Conservation (phyloP, 2,329 filamentous ascomycete species). For the Ophiostoma piceae region DNA sequence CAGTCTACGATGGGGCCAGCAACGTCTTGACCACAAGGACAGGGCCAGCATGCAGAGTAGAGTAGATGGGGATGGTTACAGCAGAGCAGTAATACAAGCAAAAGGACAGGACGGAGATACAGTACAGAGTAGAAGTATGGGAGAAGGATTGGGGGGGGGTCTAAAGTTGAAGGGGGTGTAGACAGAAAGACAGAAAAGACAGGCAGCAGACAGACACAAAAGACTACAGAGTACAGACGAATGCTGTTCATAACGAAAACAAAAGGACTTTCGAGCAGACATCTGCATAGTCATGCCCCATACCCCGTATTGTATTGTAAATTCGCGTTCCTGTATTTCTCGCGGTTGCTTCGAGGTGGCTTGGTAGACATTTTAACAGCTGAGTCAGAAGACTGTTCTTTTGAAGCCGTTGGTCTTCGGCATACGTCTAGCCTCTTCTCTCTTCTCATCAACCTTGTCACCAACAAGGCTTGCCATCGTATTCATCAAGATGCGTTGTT, state of each 20-base stretch:
- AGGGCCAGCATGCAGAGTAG: background rate
- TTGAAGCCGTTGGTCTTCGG: no score
- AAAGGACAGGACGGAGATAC: slow-evolving; percentile 10
- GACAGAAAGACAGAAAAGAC: background rate
- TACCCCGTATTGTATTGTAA: background rate
- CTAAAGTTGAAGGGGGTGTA: background rate
- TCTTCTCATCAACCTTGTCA: no score
- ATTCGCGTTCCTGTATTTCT: no score
- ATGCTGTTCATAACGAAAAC: background rate
- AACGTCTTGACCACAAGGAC: slow-evolving; percentile 1
- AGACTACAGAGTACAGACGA: background rate
- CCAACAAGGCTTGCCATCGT: no score
- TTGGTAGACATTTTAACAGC: no score
- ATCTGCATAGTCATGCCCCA: background rate
- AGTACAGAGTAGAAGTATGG: slow-evolving; percentile 1
- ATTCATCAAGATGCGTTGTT: no score
- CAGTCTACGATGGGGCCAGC: background rate
- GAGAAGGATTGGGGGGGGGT: background rate
- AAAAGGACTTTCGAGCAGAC: background rate
- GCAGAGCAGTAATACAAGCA: slow-evolving; percentile 1
- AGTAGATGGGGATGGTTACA: slow-evolving; percentile 11
- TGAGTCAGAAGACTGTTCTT: no score
- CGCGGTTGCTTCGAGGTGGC: no score
- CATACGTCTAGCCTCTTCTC: no score
- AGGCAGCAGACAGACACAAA: no score